Evolutionary conservation across 2,329 filamentous ascomycete species (phyloP).

Genomic region (Leptographium procerum): DNA sequence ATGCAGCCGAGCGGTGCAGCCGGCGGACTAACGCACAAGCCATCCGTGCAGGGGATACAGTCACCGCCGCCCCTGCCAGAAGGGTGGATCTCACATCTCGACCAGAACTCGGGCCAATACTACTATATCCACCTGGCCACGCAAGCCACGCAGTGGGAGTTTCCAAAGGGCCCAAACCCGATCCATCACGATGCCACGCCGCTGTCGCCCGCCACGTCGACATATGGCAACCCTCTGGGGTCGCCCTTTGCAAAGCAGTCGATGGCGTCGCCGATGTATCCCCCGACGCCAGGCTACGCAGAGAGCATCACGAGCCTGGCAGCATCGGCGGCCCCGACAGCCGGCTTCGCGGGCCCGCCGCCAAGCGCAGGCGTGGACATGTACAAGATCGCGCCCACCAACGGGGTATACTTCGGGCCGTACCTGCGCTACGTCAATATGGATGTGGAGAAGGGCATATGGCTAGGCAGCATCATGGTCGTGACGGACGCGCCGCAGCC

Average conservation of each 20-base stretch:
- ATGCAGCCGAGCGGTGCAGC: constrained; percentile 26
- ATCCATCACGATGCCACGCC: constrained; percentile 73
- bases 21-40: constrained; percentile 33
- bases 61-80: constrained; percentile 91
- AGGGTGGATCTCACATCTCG: constrained; percentile 95
- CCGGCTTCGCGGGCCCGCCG: constrained; percentile 82
- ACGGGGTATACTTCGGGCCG: constrained; percentile 95
- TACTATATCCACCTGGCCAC: constrained; percentile 97
- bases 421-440: constrained; percentile 95
- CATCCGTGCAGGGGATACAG: constrained; percentile 47
- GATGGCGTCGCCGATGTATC: constrained; percentile 69
- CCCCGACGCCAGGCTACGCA: constrained; percentile 74
- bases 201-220: constrained; percentile 69
- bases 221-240: constrained; percentile 61
- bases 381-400: constrained; percentile 87
- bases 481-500: constrained; percentile 86
- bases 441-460: constrained; percentile 81
- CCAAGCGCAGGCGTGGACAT: constrained; percentile 81
- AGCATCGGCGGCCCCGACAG: constrained; percentile 60
- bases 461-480: constrained; percentile 88
- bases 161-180: constrained; percentile 89
- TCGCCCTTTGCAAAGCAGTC: constrained; percentile 61
- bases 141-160: constrained; percentile 97
- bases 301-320: constrained; percentile 78
- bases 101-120: constrained; percentile 92